Evolutionary conservation across 2,329 filamentous ascomycete genomes (phyloP).

Genomic region (Calonectria naviculata): DNA sequence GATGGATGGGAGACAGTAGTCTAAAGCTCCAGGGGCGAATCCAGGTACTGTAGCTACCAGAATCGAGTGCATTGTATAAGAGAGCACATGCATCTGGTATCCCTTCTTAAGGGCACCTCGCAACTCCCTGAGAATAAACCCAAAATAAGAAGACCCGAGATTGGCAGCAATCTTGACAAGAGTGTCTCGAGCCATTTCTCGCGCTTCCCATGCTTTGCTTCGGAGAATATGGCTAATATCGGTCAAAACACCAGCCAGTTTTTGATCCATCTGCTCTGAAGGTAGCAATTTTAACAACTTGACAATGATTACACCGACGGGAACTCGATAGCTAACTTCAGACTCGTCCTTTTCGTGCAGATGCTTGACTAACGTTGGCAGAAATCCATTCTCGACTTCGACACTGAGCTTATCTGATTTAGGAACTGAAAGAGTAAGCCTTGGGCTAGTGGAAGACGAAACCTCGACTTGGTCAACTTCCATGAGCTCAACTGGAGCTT

Average conservation of each 20-base stretch:
- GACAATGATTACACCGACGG: constrained; percentile 87
- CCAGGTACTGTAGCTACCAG: constrained; percentile 79
- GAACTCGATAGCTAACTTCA: constrained; percentile 91
- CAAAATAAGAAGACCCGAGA: constrained; percentile 84
- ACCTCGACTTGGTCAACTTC: constrained; percentile 51
- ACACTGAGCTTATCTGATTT: constrained; percentile 73
- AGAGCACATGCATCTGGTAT: constrained; percentile 94
- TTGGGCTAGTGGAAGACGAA: constrained; percentile 42
- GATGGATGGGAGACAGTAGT: constrained; percentile 85
- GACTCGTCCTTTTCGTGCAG: constrained; percentile 95
- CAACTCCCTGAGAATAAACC: constrained; percentile 93
- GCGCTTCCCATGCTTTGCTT: constrained; percentile 87
- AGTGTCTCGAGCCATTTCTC: constrained; percentile 91
- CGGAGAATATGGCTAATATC: constrained; percentile 94
- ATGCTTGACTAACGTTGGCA: constrained; percentile 84
- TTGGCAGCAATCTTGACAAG: constrained; percentile 85
- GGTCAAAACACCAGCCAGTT: constrained; percentile 85
- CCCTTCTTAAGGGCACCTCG: constrained; percentile 84
- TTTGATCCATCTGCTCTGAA: constrained; percentile 75
- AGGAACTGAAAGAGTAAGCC: constrained; percentile 75
- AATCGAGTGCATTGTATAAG: constrained; percentile 94
- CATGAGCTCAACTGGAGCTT: constrained; percentile 52
- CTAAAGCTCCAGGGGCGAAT: constrained; percentile 84
- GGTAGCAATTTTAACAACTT: constrained; percentile 88
- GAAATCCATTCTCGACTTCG: constrained; percentile 79